Evolutionary conservation across 148 eudicot species (phyloP).

Genomic region (Rhododendron henanense): DNA sequence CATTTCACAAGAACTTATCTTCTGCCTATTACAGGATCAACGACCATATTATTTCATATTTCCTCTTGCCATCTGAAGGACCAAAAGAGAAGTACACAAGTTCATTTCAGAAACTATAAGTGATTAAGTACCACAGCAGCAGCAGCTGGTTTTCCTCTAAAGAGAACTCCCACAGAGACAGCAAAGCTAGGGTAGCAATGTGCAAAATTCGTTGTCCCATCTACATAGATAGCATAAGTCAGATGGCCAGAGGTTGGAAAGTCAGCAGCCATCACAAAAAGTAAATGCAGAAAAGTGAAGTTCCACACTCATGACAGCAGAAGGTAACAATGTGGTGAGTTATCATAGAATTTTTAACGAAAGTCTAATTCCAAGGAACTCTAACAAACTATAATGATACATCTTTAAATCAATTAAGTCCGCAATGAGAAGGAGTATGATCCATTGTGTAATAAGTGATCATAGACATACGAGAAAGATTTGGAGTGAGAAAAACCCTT

Average conservation of each 20-base stretch:
- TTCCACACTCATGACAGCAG: not conserved
- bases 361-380: not conserved
- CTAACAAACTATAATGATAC: not conserved
- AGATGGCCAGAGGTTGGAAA: slow-evolving; percentile 7
- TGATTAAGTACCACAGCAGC: slow-evolving; percentile 74
- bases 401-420: not conserved
- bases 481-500: not conserved
- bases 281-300: not conserved
- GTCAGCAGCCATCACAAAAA: not conserved
- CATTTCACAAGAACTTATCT: not conserved
- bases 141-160: slow-evolving; percentile 86
- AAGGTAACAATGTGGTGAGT: not conserved
- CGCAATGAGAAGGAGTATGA: not conserved
- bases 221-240: slow-evolving; percentile 33
- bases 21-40: not conserved
- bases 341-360: not conserved
- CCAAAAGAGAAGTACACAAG: not conserved
- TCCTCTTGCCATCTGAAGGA: slow-evolving; percentile 1
- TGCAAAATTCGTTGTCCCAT: slow-evolving; percentile 97
- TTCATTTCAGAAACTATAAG: not conserved
- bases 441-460: not conserved
- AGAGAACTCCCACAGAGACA: slow-evolving; percentile 90
- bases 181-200: slow-evolving; percentile 98
- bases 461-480: not conserved
- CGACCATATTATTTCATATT: not conserved